phyloP scores from a whole-genome alignment of 495 filamentous ascomycete species.

The Chaetomium fimeti region DNA sequence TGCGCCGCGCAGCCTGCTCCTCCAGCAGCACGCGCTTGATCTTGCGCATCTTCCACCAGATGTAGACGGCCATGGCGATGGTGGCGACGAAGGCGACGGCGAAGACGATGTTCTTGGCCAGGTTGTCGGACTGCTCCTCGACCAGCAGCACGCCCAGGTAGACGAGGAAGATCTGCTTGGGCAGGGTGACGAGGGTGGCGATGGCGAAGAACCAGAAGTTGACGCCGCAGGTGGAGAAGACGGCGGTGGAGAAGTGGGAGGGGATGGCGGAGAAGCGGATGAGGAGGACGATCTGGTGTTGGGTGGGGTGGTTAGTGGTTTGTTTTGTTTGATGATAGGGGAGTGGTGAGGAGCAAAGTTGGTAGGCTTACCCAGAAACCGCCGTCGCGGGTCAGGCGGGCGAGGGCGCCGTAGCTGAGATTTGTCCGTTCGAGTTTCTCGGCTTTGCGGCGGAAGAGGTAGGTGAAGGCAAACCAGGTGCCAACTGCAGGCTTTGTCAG shows the following conservation, averaged over 20 bases:
- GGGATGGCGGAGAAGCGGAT: slow-evolving; percentile 40
- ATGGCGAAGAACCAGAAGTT: slow-evolving; percentile 37
- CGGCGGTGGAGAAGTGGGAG: slow-evolving; percentile 37
- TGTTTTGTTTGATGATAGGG: not conserved
- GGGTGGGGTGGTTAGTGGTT: not conserved
- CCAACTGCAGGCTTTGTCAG: slow-evolving; percentile 21
- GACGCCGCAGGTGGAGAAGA: slow-evolving; percentile 39
- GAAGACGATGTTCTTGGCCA: slow-evolving; percentile 34
- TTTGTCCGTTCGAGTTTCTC: slow-evolving; percentile 35
- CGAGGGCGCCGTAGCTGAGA: slow-evolving; percentile 35
- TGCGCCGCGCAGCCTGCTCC: slow-evolving; percentile 30
- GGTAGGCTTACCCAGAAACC: slow-evolving; percentile 31
- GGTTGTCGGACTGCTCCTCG: slow-evolving; percentile 24
- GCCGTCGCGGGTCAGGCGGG: slow-evolving; percentile 32
- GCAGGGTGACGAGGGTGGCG: slow-evolving; percentile 36
- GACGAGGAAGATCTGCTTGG: slow-evolving; percentile 39
- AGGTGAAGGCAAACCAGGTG: slow-evolving; percentile 36
- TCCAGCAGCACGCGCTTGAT: slow-evolving; percentile 33
- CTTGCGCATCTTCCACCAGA: slow-evolving; percentile 33
- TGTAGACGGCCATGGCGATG: slow-evolving; percentile 30
- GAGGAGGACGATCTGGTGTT: slow-evolving; percentile 30
- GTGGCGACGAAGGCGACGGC: slow-evolving; percentile 28
- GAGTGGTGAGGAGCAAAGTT: not conserved
- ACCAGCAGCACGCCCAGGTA: slow-evolving; percentile 39
- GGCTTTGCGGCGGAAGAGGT: slow-evolving; percentile 26